Base-by-base conservation (phyloP, 2,329 filamentous ascomycete species). In the Trichoderma endophyticum region DNA sequence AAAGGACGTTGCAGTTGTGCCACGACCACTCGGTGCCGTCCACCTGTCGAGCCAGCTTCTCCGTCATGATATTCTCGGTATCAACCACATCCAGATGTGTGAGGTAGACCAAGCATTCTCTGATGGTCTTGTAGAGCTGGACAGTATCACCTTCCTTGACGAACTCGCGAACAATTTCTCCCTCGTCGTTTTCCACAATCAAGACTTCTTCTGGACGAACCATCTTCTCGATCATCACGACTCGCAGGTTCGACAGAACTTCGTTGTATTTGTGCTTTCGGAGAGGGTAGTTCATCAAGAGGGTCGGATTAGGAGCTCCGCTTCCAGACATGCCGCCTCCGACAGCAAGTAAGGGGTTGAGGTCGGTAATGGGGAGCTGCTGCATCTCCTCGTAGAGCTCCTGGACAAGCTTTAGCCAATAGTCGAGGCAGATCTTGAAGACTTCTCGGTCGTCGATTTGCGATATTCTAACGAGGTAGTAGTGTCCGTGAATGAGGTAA, bases 191-290 rank as follows among this genome's bases (percentile, higher is more conserved):
- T 83, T 99, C 96, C n/a, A 99, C 96, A 78, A 99, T 97, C 77
- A 99, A 83, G 9, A 99, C 97, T 83, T 99, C 97, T 83, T 99
- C 96, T 0, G 96, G 96, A 57, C 95, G 90, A 36, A 99, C 96
- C 96, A 99, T 99, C 87, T 98, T 98, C 85, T 99, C 96, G 74
- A 99, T 98, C 96, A 99, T 99, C 75, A 99, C 96, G 28, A 95
- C 92, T 76, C 96, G 92, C 71, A 99, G 87, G 81, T 97, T 98
- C 11, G 95, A 95, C 64, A 99, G 85, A 24, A 99, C 92, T 80
- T 98, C 94, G 75, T 92, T 91, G 83, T 98, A 99, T 84, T 98
- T 98, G 87, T 99, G 95, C 86, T 99, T 99, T 73, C 97, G 91
- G 59, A 99, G 88, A 14, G 95, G 94, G 79, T 97, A 97, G 82